Conservation (phyloP, 2,329 filamentous ascomycete species). For the Claviceps humidiphila region DNA sequence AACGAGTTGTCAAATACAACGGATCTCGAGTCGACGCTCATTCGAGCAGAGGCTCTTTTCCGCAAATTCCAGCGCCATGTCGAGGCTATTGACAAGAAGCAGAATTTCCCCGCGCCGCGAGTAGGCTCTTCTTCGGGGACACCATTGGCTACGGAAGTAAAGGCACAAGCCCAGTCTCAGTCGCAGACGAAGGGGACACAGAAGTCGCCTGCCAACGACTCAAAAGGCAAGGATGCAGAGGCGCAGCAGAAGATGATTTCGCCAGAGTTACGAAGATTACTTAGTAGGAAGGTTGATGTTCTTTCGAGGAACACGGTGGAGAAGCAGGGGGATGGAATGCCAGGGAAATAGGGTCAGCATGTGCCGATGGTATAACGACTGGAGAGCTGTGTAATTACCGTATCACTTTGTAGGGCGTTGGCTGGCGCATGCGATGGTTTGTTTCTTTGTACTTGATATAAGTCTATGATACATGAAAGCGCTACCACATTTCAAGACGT, state of each 20-base stretch:
- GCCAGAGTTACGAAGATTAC: conserved; percentile 40
- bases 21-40: conserved; percentile 73
- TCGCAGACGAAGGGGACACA: neutral
- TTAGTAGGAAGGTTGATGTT: conserved; percentile 35
- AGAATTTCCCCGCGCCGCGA: conserved; percentile 57
- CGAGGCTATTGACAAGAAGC: conserved; percentile 83
- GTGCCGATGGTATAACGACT: neutral
- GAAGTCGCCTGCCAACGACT: conserved; percentile 6
- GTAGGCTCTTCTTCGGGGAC: conserved; percentile 6
- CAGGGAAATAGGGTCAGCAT: conserved; percentile 13
- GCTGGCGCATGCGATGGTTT: neutral
- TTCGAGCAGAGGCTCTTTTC: conserved; percentile 81
- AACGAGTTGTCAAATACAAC: conserved; percentile 93
- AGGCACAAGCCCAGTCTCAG: neutral
- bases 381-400: neutral
- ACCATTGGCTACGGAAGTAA: neutral
- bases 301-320: conserved; percentile 25
- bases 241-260: conserved; percentile 35
- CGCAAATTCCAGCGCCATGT: conserved; percentile 77
- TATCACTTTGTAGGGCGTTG: neutral
- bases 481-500: no score
- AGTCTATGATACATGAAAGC: neutral
- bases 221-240: conserved; percentile 23
- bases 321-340: conserved; percentile 23
- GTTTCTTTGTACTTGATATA: neutral